Evolutionary conservation across 2,329 filamentous ascomycete genomes (phyloP), one percentile per base, ranked within the genome.

Genomic region (Neonectria neomacrospora): DNA sequence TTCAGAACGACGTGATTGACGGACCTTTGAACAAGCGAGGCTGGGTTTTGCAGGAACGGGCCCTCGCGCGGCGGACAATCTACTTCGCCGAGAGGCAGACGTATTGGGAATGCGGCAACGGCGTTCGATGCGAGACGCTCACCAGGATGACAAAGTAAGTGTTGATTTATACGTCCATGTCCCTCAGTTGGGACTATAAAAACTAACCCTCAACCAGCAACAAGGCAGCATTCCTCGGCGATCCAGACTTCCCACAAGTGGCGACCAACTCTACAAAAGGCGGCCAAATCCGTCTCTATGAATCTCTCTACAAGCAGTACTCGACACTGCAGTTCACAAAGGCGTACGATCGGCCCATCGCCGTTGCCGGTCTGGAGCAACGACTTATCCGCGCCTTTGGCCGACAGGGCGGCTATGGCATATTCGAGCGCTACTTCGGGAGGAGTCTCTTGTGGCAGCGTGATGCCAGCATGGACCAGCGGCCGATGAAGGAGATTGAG

Each of bases 91-190:
- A 66, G n/a, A 65, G 32, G 0, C 68, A 70, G 20, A 57, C 54
- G 0, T 71, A 71, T 5, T 71, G 58, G 59, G 68, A 71, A 12
- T 71, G 69, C 3, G 68, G 68, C 1, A 20, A 61, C 1, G 68
- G 68, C 0, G 52, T 71, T 2, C 62, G 64, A 1, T 70, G 68
- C 1, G 68, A 71, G 3, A 69, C 62, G 0, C 48, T 71, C 0
- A 60, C 39, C 4, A 59, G 10, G 14, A 59, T 71, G 62, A 61
- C 20, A 18, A 70, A 70, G 68, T 61, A 55, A 42, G 68, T 53
- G 22, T 12, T 8, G 6, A 23, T n/a, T 11, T 41, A 5, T 23
- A 2, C 5, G 41, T 9, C n/a, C 5, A 12, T 11, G 11, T 20
- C 11, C 18, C 20, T 23, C 20, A 2, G 5, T 12, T 23, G 6